Evolutionary conservation across 345 rosid species (phyloP).

Genomic region (Pistacia vera): DNA sequence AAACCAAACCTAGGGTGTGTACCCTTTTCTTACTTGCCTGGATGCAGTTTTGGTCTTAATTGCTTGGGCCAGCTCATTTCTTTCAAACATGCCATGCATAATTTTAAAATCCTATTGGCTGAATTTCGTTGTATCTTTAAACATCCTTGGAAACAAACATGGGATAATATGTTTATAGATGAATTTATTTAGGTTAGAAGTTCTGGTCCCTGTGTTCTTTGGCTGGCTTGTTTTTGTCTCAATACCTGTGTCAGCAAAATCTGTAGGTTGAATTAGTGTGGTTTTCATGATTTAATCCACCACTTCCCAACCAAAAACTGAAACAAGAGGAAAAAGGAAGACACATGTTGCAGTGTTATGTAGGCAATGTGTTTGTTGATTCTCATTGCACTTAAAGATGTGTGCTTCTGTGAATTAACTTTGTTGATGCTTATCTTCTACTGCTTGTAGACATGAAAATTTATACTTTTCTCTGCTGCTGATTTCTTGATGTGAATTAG

Average conservation of each 20-base stretch:
- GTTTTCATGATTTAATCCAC: background rate
- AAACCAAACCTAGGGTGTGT: background rate
- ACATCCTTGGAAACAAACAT: background rate
- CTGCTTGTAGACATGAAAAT: conserved; percentile 6
- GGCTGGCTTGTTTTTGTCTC: background rate
- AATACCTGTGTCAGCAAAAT: background rate
- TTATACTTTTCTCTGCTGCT: conserved; percentile 16
- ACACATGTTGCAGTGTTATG: background rate
- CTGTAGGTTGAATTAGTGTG: background rate
- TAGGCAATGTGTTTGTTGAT: background rate
- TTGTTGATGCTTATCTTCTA: background rate
- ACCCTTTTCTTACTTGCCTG: background rate
- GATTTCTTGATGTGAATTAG: conserved; percentile 24
- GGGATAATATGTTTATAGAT: background rate
- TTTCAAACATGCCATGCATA: background rate
- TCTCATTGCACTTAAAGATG: background rate
- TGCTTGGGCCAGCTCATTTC: background rate
- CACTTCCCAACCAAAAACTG: background rate
- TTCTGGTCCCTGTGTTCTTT: background rate
- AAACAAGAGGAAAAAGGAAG: background rate
- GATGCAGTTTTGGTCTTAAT: background rate
- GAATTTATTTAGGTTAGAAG: background rate
- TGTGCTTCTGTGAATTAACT: background rate
- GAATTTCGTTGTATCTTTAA: background rate
- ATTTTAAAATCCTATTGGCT: background rate